Base-by-base conservation (phyloP, 2,329 filamentous ascomycete species). In the Arthrobotrys conoides region DNA sequence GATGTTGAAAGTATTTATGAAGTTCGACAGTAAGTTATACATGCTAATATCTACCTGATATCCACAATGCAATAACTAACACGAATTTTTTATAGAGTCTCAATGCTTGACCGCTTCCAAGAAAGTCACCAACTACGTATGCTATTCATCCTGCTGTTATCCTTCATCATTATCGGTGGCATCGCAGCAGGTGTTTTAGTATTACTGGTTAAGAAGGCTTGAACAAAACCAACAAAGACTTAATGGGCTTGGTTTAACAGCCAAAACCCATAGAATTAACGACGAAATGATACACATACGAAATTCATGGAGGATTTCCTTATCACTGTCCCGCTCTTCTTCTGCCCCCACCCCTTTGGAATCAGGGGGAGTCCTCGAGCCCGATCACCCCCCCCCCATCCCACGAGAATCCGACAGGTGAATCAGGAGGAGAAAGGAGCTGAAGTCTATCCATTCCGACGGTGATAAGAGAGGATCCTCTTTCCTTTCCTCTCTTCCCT, bases 1-100 rank as follows among this genome's bases (percentile, higher is more conserved):
- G 72, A 76, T 41, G 38, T 76, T 33, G 72, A 76, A 46, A 76
- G 72, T 49, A 66, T 76, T 44, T 76, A 76, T 46, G 57, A 76
- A 30, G 66, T 76, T 36, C 36, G 64, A 30, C 48, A 76, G 72
- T 76, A 67, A 36, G 71, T 69, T 36, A 22, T 20, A 30, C 20
- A 14, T 38, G 6, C 3, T 9, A 2, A 41, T 5, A 41, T 67
- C 33, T 18, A 59, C 8, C 20, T 36, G 30, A 2, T 24, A 30
- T 22, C 10, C 6, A 46, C 1, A 5, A 22, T 3, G 14, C n/a
- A 18, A 3, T 18, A 20, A 6, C 16, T 48, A 65, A 65, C n/a
- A 20, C 10, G 20, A 5, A 16, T 2, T 46, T 24, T 38, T 46
- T 44, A 6, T 48, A 76, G 72, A 61, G 18, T 51, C 12, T 71